phyloP scores from a whole-genome alignment of 331 rosid species.

The Erythrophleum ivorense region DNA sequence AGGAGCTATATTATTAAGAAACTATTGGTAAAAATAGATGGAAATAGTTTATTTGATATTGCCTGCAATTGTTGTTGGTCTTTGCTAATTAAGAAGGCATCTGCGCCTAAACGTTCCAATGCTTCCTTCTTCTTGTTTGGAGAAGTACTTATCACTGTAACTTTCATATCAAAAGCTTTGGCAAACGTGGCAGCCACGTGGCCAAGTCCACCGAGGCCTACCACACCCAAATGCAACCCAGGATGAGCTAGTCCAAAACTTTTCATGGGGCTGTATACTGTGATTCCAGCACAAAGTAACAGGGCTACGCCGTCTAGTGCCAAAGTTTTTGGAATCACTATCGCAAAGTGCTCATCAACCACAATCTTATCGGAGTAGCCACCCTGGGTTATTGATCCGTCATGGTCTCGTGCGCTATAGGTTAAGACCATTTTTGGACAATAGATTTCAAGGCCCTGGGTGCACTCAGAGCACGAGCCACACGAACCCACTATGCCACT shows the following conservation, averaged over 20 bases:
- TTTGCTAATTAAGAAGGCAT: constrained; percentile 46
- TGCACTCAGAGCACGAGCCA: constrained; percentile 45
- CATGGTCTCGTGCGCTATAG: constrained; percentile 36
- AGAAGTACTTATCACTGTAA: constrained; percentile 54
- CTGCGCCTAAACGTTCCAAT: constrained; percentile 48
- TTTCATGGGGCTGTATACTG: constrained; percentile 64
- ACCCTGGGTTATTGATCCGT: constrained; percentile 50
- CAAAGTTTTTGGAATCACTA: constrained; percentile 33
- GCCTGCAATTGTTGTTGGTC: constrained; percentile 54
- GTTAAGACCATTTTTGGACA: constrained; percentile 48
- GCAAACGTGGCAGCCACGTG: constrained; percentile 54
- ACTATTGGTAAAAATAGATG: too few species aligned
- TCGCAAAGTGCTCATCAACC: constrained; percentile 33
- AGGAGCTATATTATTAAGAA: too few species aligned
- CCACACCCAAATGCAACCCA: constrained; percentile 45
- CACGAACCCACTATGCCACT: constrained; percentile 48
- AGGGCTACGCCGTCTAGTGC: constrained; percentile 45
- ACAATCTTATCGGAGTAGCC: constrained; percentile 49
- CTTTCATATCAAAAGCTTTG: constrained; percentile 46
- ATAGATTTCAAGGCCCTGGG: constrained; percentile 34
- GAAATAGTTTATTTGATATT: neutral
- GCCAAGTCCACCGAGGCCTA: constrained; percentile 53
- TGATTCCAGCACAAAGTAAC: constrained; percentile 58
- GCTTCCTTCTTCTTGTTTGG: constrained; percentile 51
- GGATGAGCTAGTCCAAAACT: constrained; percentile 36